Evolutionary conservation across 2,329 filamentous ascomycete species (phyloP), one percentile per base, ranked within the genome.

Genomic region (Botryotinia calthae): DNA sequence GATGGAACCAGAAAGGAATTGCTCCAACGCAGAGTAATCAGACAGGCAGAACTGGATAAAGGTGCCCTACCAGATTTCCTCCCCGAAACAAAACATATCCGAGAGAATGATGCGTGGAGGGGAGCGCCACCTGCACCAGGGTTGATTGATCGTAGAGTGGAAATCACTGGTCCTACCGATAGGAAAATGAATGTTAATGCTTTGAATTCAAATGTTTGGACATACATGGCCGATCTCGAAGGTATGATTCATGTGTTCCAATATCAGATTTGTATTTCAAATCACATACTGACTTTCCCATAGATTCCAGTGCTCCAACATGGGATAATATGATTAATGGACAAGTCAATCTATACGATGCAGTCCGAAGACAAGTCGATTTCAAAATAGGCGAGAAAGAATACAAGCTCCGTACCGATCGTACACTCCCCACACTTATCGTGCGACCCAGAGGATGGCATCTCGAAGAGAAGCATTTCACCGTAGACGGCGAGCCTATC

Each of bases 271-370:
- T 9, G 7, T 58, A 28, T 31, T 59, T 20, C 37, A 46, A n/a
- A 65, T 71, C 48, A 54, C 48, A 5, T 51, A 61, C 75, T 75
- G 54, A 74, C 40, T 56, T 56, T 16, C 58, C n/a, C 44, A 51
- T 79, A 97, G 95, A 98, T 83, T 97, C 96, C 10, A 96, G 88
- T 81, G 95, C 96, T 37, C 96, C 96, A 37, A 98, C 96, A 61
- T 99, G 96, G 96, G 94, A 97, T 78, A 98, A 98, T 86, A 98
- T 98, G 95, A 91, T 98, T 86, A 97, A 96, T 79, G 96, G 96
- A 76, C 96, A 99, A 84, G 91, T 98, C 78, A 99, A 98, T 86
- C 89, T 99, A 73, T 97, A 98, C 86, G 96, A 98, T 80, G 96
- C 95, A 78, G 94, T 97, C 81, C 93, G 96, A 80, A 91, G 90